Conservation (phyloP, 129 eudicot genomes). For the Chrysanthemum makinoi region DNA sequence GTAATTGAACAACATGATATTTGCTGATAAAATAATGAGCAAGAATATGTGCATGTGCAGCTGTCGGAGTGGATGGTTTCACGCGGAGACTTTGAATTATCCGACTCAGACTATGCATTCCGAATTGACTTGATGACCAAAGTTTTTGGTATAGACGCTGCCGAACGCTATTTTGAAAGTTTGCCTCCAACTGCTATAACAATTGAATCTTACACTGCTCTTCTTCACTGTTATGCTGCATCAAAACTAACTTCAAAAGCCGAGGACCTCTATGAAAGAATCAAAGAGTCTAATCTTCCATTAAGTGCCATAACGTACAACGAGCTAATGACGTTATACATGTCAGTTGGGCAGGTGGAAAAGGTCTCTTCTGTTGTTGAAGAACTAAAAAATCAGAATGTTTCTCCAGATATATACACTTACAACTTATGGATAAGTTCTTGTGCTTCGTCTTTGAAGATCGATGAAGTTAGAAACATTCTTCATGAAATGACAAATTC, state of each 20-base stretch:
- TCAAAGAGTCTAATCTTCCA: slow-evolving; percentile 51
- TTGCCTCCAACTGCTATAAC: slow-evolving; percentile 69
- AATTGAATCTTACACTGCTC: slow-evolving; percentile 90
- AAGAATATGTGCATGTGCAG: too few species aligned
- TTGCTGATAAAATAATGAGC: too few species aligned
- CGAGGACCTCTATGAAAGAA: slow-evolving; percentile 61
- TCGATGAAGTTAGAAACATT: slow-evolving; percentile 62
- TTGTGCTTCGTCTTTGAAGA: slow-evolving; percentile 70
- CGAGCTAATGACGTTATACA: slow-evolving; percentile 90
- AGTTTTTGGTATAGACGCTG: slow-evolving; percentile 91
- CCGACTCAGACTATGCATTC: slow-evolving; percentile 78
- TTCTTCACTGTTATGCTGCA: slow-evolving; percentile 77
- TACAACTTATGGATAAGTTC: slow-evolving; percentile 89
- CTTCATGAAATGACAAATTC: slow-evolving; percentile 63
- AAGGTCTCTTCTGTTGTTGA: slow-evolving; percentile 66
- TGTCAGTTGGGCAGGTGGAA: slow-evolving; percentile 84
- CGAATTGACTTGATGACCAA: slow-evolving; percentile 82
- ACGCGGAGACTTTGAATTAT: slow-evolving; percentile 53
- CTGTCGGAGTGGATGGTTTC: slow-evolving; percentile 62
- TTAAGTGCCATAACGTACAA: slow-evolving; percentile 80
- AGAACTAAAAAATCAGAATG: slow-evolving; percentile 62
- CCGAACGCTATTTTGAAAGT: slow-evolving; percentile 87
- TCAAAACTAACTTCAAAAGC: slow-evolving; percentile 71
- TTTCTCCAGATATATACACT: slow-evolving; percentile 73
- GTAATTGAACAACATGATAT: too few species aligned